Base-by-base conservation (phyloP, 1,284 basidiomycete genomes). In the Fomitopsis palustris region DNA sequence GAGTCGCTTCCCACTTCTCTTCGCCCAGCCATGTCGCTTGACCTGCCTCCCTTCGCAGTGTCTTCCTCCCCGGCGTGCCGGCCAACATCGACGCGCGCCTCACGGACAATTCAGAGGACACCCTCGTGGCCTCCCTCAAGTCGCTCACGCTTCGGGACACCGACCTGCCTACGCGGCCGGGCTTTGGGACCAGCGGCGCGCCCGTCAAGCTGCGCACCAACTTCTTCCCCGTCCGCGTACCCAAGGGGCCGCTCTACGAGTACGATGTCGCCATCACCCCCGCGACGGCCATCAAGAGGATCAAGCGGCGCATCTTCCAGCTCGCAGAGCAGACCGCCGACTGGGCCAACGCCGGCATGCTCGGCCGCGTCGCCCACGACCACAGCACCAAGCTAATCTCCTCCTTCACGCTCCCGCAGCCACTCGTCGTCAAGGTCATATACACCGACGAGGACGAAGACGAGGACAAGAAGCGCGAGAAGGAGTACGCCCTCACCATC, bases 251-350 rank as follows among this genome's bases (percentile, higher is more conserved):
- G 0, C 65, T 90, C 10, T 83, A 78, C 66, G 90, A 92, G 62
- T 92, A 92, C 64, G 83, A 87, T 61, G 81, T 92, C 9, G 66
- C 78, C 2, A 84, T 91, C 35, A 72, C 81, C 0, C 89, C 90
- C 1, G 67, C 72, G 2, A 81, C 77, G 5, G 79, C 78, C 16
- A 71, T 76, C 53, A 80, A 78, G 59, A 82, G 87, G 14, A 78
- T 92, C 38, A 87, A 83, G 68, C 78, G 81, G 49, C 79, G 90
- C 2, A 86, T 92, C 31, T 88, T 89, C 65, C 78, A 89, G 62
- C 79, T 92, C 17, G 87, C 89, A 1, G 90, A 90, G 65, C 69
- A 78, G 55, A 80, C 81, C 2, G 60, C 71, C 3, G 80, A 83
- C 25, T 92, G 89, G 86, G 60, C 67, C 3, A 70, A 73, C 17